Conservation (phyloP, 2,329 filamentous ascomycete species). For the Xylaria sp. region DNA sequence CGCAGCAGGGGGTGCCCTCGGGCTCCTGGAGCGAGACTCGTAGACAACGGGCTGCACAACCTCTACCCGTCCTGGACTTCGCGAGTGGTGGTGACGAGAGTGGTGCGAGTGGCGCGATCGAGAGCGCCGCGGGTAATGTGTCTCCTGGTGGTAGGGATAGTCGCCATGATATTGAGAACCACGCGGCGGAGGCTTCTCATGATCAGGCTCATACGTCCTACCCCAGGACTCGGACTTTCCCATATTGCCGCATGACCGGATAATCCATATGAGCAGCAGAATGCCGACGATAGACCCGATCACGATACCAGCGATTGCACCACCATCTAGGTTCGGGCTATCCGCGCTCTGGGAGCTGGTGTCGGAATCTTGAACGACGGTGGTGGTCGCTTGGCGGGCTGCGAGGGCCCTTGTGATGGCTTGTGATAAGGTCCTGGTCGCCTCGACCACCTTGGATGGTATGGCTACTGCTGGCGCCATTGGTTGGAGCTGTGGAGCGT, state of each 20-base stretch:
- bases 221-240: conserved; percentile 40
- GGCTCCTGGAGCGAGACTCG: conserved; percentile 32
- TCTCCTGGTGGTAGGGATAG: conserved; percentile 28
- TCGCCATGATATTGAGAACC: conserved; percentile 12
- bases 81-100: conserved; percentile 27
- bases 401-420: conserved; percentile 32
- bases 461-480: conserved; percentile 33
- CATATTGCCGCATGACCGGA: conserved; percentile 52
- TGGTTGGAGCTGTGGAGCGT: neutral
- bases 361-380: conserved; percentile 27
- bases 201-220: conserved; percentile 34
- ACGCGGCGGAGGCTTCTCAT: conserved; percentile 33
- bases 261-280: conserved; percentile 53
- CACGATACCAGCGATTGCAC: conserved; percentile 58
- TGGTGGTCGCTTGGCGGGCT: conserved; percentile 38
- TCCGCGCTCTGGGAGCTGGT: conserved; percentile 19
- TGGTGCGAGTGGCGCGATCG: conserved; percentile 23
- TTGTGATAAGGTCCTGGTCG: conserved; percentile 35
- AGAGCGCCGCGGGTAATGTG: conserved; percentile 16
- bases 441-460: conserved; percentile 22
- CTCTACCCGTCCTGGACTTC: conserved; percentile 24
- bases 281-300: conserved; percentile 55
- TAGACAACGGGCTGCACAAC: conserved; percentile 36
- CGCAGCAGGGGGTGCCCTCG: conserved; percentile 33
- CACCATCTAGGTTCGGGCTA: conserved; percentile 47